Conservation (phyloP, 805 yeast genomes). For the Lachancea nothofagi region DNA sequence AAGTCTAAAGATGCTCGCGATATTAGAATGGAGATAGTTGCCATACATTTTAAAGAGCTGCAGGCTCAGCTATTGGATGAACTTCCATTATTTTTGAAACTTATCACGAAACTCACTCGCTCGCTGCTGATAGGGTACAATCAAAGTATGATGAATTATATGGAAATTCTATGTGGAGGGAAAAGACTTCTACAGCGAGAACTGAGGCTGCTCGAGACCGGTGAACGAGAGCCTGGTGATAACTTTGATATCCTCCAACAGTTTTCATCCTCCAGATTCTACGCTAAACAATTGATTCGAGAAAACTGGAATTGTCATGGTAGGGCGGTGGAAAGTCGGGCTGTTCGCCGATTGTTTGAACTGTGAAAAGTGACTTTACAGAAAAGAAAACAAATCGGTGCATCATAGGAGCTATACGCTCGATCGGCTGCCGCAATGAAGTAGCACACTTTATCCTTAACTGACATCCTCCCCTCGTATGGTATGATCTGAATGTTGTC, state of each 20-base stretch:
- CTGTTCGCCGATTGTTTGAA: slow-evolving; percentile 27
- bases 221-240: slow-evolving; percentile 24
- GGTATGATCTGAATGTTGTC: too few species aligned
- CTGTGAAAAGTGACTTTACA: slow-evolving; percentile 13
- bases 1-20: slow-evolving; percentile 23
- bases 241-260: slow-evolving; percentile 36
- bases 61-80: slow-evolving; percentile 29
- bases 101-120: slow-evolving; percentile 13
- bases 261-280: slow-evolving; percentile 28
- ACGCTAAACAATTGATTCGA: slow-evolving; percentile 28
- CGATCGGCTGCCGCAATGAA: too few species aligned
- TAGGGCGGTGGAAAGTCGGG: slow-evolving; percentile 22
- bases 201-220: slow-evolving; percentile 14
- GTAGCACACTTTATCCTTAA: too few species aligned
- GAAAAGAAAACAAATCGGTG: too few species aligned
- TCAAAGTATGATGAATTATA: slow-evolving; percentile 24
- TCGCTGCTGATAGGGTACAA: slow-evolving; percentile 22
- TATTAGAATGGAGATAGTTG: slow-evolving; percentile 25
- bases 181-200: slow-evolving; percentile 24
- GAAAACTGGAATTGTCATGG: slow-evolving; percentile 23
- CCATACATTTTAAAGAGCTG: slow-evolving; percentile 26
- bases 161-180: slow-evolving; percentile 32
- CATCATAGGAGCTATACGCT: too few species aligned
- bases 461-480: too few species aligned
- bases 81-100: slow-evolving; percentile 27